Evolutionary conservation across 305 asterid species (phyloP).

Genomic region (Fraxinus baroniana): DNA sequence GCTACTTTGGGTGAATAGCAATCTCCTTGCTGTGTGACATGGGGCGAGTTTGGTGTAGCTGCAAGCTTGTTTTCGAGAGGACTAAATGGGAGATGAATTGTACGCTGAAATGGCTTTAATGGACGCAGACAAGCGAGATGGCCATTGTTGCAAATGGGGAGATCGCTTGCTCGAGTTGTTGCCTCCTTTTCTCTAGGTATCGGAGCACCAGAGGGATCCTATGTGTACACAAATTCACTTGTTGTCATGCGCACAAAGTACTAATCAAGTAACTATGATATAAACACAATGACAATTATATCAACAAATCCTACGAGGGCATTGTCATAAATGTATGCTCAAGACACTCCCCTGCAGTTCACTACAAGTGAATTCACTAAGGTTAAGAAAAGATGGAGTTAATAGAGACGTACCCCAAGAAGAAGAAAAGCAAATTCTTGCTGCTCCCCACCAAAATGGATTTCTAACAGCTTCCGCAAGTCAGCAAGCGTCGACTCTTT

Average conservation of each 20-base stretch:
- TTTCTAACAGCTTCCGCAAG: constrained; percentile 72
- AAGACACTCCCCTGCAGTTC: background rate
- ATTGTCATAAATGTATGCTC: background rate
- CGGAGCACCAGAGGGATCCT: constrained; percentile 61
- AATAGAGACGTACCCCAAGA: constrained; percentile 50
- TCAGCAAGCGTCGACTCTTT: constrained; percentile 76
- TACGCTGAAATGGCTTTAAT: constrained; percentile 32
- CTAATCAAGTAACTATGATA: background rate
- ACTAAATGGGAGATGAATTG: constrained; percentile 37
- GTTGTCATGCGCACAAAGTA: constrained; percentile 4
- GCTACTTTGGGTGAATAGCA: constrained; percentile 30
- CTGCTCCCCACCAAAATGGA: constrained; percentile 57
- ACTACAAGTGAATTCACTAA: background rate
- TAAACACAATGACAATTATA: background rate
- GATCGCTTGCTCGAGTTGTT: constrained; percentile 40
- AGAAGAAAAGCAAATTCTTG: constrained; percentile 65
- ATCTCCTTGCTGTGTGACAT: constrained; percentile 18
- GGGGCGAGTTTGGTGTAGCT: constrained; percentile 28
- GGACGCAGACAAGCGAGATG: constrained; percentile 68
- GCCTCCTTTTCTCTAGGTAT: constrained; percentile 66
- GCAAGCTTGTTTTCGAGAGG: constrained; percentile 44
- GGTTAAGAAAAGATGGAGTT: background rate
- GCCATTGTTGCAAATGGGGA: constrained; percentile 68
- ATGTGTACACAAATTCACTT: background rate
- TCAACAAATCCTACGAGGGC: constrained; percentile 6